These are phyloP conservation scores for Silene uniflora DNA, from an alignment of 148 eudicot genomes.

Conservation along the genomic window DNA sequence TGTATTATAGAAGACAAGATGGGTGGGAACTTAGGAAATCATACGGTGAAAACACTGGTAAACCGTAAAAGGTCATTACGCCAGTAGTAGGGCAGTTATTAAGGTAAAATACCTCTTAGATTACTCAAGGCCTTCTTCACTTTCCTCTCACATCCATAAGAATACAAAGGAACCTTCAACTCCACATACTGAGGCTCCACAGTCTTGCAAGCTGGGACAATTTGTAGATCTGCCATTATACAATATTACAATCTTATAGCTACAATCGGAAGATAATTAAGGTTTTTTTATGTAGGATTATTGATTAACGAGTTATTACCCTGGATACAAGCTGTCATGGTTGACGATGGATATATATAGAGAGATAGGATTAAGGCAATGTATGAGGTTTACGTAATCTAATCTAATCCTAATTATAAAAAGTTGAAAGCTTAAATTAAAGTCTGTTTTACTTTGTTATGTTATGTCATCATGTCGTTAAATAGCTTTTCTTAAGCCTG, in stretches of 20 bases:
- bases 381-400: conserved; percentile 15
- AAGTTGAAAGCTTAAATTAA: conserved; percentile 3
- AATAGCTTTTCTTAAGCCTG: conserved; percentile 11
- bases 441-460: conserved; percentile 12
- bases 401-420: conserved; percentile 9
- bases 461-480: conserved; percentile 1
- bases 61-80: no score
- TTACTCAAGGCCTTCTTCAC: conserved; percentile 71
- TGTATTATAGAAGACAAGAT: no score
- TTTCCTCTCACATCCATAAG: conserved; percentile 85
- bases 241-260: background rate
- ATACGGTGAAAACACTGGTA: no score
- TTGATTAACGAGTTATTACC: background rate
- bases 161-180: conserved; percentile 92
- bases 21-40: no score
- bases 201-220: conserved; percentile 59
- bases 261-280: background rate
- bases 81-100: no score
- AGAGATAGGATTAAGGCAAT: background rate
- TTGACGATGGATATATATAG: conserved; percentile 12
- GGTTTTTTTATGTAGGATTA: background rate
- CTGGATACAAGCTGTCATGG: conserved; percentile 15
- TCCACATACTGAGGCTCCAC: conserved; percentile 89
- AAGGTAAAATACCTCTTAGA: conserved; percentile 50
- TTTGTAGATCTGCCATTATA: conserved; percentile 50